These are phyloP conservation scores for Phytophthora chlamydospora DNA, from an alignment of 352 stramenopile genomes.

Conservation along the genomic window DNA sequence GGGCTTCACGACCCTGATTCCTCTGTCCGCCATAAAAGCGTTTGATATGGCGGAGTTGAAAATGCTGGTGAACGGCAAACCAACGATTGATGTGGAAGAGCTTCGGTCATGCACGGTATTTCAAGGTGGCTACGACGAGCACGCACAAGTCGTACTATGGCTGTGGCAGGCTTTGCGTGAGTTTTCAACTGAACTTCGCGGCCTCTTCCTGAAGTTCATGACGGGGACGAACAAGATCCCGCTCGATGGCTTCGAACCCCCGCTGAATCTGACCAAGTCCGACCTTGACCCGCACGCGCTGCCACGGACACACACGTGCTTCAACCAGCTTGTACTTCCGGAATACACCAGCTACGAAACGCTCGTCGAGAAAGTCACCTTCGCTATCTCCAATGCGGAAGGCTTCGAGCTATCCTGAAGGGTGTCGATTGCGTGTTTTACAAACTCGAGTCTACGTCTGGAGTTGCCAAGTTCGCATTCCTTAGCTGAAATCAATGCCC, in stretches of 20 bases:
- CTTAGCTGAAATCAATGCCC: constrained; percentile 91
- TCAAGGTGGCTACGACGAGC: constrained; percentile 80
- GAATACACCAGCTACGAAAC: constrained; percentile 73
- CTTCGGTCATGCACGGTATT: constrained; percentile 80
- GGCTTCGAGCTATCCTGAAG: constrained; percentile 82
- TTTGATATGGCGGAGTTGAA: constrained; percentile 56
- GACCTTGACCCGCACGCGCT: constrained; percentile 73
- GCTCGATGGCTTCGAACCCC: constrained; percentile 86
- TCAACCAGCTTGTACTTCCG: constrained; percentile 90
- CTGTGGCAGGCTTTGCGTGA: constrained; percentile 85
- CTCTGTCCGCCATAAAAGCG: constrained; percentile 40
- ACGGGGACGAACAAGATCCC: constrained; percentile 86
- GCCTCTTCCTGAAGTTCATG: constrained; percentile 85
- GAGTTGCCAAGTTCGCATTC: neutral
- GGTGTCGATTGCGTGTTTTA: constrained; percentile 15
- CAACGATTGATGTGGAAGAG: constrained; percentile 85
- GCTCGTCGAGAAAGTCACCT: constrained; percentile 76
- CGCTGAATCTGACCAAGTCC: constrained; percentile 85
- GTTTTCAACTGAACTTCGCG: constrained; percentile 62
- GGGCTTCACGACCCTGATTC: constrained; percentile 62
- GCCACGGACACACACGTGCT: constrained; percentile 84
- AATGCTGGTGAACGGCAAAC: constrained; percentile 61
- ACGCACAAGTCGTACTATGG: constrained; percentile 80
- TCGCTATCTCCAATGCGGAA: constrained; percentile 80
- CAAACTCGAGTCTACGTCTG: constrained; percentile 11